phyloP scores from a whole-genome alignment of 164 flowering plant genomes.

The Nymphaea colorata region DNA sequence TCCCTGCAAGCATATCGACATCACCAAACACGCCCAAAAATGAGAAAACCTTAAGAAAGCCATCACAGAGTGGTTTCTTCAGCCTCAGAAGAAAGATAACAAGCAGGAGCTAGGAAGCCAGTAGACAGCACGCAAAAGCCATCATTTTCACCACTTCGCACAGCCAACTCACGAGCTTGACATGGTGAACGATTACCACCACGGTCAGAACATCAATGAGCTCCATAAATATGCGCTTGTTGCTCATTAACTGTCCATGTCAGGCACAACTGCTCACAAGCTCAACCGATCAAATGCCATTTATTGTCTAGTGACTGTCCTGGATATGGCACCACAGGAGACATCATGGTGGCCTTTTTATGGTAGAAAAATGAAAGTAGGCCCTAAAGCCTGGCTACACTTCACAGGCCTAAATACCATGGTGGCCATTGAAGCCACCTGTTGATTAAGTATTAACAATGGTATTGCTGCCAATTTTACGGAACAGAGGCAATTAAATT shows the following conservation, averaged over 20 bases:
- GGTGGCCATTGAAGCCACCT: too few relatives aligned
- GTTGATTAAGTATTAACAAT: too few relatives aligned
- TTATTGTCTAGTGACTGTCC: neutral
- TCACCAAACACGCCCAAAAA: conserved; percentile 9
- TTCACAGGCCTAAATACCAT: too few relatives aligned
- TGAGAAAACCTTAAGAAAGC: conserved; percentile 16
- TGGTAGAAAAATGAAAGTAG: too few relatives aligned
- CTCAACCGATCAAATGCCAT: neutral
- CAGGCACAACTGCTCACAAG: neutral
- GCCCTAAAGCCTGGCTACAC: too few relatives aligned
- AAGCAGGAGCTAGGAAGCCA: neutral
- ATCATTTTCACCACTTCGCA: neutral
- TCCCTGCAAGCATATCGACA: conserved; percentile 8
- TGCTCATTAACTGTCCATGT: conserved; percentile 10
- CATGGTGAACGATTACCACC: conserved; percentile 26
- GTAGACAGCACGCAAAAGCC: neutral
- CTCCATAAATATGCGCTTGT: conserved; percentile 7
- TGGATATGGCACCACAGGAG: neutral
- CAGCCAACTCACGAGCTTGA: neutral
- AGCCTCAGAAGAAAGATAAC: conserved; percentile 7
- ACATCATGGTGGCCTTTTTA: too few relatives aligned
- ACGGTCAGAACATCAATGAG: conserved; percentile 34
- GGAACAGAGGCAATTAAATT: too few relatives aligned
- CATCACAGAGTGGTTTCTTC: conserved; percentile 11
- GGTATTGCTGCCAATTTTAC: too few relatives aligned